These are phyloP conservation scores for Castanospermum australe DNA, from an alignment of 306 rosid genomes.

Conservation along the genomic window DNA sequence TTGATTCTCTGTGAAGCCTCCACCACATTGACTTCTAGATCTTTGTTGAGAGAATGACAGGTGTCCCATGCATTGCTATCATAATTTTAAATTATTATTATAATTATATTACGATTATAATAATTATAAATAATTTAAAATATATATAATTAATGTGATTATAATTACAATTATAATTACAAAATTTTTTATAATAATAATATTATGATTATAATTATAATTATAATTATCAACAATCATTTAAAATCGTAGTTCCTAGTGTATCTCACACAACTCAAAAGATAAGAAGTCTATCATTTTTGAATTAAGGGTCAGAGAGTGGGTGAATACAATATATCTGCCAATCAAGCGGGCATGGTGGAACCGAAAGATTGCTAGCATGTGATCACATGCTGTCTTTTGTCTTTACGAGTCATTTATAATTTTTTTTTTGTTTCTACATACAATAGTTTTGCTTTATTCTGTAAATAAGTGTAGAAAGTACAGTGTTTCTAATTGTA, in stretches of 20 bases:
- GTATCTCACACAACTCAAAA: background rate
- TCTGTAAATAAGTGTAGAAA: background rate
- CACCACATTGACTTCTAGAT: slow-evolving; percentile 14
- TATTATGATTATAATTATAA: too few relatives aligned
- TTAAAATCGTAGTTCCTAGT: too few relatives aligned
- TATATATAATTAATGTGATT: too few relatives aligned
- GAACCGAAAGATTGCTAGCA: slow-evolving; percentile 56
- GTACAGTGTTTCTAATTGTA: slow-evolving; percentile 13
- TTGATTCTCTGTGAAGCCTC: background rate
- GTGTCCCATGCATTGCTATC: background rate
- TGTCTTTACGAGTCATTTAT: slow-evolving; percentile 36
- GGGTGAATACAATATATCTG: slow-evolving; percentile 16
- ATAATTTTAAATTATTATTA: too few relatives aligned
- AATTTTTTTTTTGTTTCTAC: background rate
- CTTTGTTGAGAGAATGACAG: background rate
- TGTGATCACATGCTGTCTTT: slow-evolving; percentile 80
- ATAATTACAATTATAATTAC: too few relatives aligned
- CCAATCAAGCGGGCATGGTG: slow-evolving; percentile 58
- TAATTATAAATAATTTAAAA: too few relatives aligned
- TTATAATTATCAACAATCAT: too few relatives aligned
- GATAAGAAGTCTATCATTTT: background rate
- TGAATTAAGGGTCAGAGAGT: slow-evolving; percentile 5
- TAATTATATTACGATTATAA: too few relatives aligned
- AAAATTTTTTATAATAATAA: too few relatives aligned
- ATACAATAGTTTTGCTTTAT: slow-evolving; percentile 14